These are phyloP conservation scores for Suhomyces sp. DNA, from an alignment of 805 yeast species.

Conservation along the genomic window DNA sequence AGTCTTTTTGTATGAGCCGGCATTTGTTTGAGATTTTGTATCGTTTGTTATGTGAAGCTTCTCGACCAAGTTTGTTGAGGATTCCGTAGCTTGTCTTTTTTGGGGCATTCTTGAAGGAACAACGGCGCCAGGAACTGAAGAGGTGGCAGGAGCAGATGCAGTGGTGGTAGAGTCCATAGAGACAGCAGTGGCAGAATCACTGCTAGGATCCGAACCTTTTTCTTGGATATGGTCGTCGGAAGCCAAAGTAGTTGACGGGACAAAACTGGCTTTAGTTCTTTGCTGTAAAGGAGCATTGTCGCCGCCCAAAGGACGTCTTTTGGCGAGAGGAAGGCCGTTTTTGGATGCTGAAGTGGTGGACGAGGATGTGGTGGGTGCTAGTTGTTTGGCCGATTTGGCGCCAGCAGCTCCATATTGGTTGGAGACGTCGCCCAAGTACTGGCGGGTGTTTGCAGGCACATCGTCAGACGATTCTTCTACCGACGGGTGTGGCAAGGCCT, in stretches of 20 bases:
- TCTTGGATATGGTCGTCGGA: not conserved
- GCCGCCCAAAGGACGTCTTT: constrained; percentile 35
- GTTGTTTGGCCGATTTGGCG: not conserved
- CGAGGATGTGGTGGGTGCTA: not conserved
- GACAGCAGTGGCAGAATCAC: not conserved
- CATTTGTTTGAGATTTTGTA: constrained; percentile 4
- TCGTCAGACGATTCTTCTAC: constrained; percentile 1
- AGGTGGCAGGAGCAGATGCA: not conserved
- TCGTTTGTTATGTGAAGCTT: constrained; percentile 19
- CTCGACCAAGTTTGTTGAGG: constrained; percentile 44
- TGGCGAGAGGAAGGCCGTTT: constrained; percentile 5
- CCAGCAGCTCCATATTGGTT: constrained; percentile 27
- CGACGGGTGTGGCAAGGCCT: constrained; percentile 10
- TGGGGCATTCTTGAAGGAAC: constrained; percentile 38
- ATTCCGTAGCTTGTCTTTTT: constrained; percentile 57
- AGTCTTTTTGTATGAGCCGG: constrained; percentile 33
- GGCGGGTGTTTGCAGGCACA: constrained; percentile 17
- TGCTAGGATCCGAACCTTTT: constrained; percentile 1
- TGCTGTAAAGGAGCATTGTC: constrained; percentile 26
- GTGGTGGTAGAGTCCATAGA: not conserved
- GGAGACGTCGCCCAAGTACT: constrained; percentile 38
- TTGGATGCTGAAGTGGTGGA: not conserved
- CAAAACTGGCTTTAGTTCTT: not conserved
- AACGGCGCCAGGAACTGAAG: not conserved
- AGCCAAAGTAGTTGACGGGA: not conserved